Evolutionary conservation across 495 filamentous ascomycete genomes (phyloP).

Genomic region (Penicillium argentinense): DNA sequence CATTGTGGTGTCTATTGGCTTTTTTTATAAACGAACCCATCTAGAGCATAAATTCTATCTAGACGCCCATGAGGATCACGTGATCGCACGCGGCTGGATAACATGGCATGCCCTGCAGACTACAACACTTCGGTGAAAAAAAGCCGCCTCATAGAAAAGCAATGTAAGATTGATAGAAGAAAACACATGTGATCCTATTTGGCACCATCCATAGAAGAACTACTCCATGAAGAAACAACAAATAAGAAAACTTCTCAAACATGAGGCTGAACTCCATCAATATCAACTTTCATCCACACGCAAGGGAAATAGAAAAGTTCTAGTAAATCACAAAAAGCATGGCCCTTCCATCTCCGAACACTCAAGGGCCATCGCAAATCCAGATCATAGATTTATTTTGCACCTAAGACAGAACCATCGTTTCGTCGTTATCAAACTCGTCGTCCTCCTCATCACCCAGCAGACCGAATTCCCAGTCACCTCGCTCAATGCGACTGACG

Average conservation of each 20-base stretch:
- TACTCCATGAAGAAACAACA: conserved; percentile 15
- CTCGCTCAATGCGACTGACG: conserved; percentile 59
- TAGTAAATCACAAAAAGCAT: too few relatives aligned
- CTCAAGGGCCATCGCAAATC: not conserved
- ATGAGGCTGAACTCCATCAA: conserved; percentile 21
- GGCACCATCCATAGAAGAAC: conserved; percentile 17
- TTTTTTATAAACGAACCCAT: too few relatives aligned
- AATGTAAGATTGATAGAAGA: too few relatives aligned
- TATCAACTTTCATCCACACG: conserved; percentile 16
- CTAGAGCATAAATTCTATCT: too few relatives aligned
- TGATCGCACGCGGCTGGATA: too few relatives aligned
- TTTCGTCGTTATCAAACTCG: conserved; percentile 38
- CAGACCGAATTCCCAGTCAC: conserved; percentile 60
- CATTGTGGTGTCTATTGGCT: too few relatives aligned
- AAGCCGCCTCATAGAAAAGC: too few relatives aligned
- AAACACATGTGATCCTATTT: conserved; percentile 14
- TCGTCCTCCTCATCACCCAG: conserved; percentile 31
- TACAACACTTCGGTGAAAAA: too few relatives aligned
- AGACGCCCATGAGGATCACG: too few relatives aligned
- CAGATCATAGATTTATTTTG: conserved; percentile 9
- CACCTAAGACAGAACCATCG: conserved; percentile 41
- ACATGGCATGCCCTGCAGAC: too few relatives aligned
- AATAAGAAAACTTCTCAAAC: conserved; percentile 15
- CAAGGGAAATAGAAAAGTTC: conserved; percentile 3
- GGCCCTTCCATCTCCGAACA: too few relatives aligned